Base-by-base conservation (phyloP, 306 rosid genomes). In the Fragaria vesca region DNA sequence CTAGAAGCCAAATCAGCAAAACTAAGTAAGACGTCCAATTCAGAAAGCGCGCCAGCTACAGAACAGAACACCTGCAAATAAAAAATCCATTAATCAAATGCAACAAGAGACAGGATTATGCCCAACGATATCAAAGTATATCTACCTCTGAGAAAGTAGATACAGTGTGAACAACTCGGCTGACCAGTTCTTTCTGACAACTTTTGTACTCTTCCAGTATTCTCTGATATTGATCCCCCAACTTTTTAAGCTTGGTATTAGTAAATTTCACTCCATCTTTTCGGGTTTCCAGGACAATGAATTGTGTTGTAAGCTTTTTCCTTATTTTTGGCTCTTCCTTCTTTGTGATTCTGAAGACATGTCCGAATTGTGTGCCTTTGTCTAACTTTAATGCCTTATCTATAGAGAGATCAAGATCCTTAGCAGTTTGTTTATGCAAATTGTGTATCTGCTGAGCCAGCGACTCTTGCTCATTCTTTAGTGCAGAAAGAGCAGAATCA, bases 221-320 rank as follows among this genome's bases (percentile, higher is more conserved):
- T 78, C 81, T 88, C 70, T 91, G 99, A 83, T 93, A 91, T 76
- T 84, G 88, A 80, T 95, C 99, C 63, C 97, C 97, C 68, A 95
- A 76, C 74, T 83, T 95, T 70, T 93, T 95, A 62, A 95, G 99
- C 87, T 87, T 95, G 18, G 96, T 86, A 73, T 90, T 93, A n/a
- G 97, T 93, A 83, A 95, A 95, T 81, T 93, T 95, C 84, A 95
- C 96, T 79, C 99, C 99, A 87, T 95, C 99, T 82, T 95, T 95
- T 71, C 97, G 89, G 61, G 97, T 95, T 88, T 95, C 99, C 76
- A 95, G 93, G 71, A 93, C 91, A 83, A 93, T 88, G 84, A 91
- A 93, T 79, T 93, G 97, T 76, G 96, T 86, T 61, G 87, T 89
- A 75, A 95, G 97, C 88, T 93, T 91, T 81, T 93, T 95, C 87